Conservation (phyloP, 73 alveolate species). For the Tetrahymena elliotti region DNA sequence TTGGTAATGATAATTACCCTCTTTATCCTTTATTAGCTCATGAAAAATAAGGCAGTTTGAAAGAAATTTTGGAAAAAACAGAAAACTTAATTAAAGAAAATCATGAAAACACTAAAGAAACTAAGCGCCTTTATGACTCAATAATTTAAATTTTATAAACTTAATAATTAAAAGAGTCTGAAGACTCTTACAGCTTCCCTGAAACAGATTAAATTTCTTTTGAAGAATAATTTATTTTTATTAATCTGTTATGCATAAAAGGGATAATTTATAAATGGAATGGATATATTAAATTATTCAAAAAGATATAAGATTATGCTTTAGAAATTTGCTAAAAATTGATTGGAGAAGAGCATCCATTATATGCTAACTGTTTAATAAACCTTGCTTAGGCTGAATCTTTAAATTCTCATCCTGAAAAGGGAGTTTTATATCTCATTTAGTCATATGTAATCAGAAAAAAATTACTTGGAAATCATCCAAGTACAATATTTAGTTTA, state of each 20-base stretch:
- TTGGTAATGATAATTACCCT: not conserved
- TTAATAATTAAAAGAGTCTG: not conserved
- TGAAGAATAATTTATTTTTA: not conserved
- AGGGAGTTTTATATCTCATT: not conserved
- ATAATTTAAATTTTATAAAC: not conserved
- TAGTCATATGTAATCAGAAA: not conserved
- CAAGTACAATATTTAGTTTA: not conserved
- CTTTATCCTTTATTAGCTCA: not conserved
- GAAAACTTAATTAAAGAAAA: not conserved
- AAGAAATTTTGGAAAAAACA: not conserved
- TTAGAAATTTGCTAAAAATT: not conserved
- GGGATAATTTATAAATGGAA: not conserved
- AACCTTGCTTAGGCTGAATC: not conserved
- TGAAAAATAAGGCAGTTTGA: not conserved
- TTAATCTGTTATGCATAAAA: not conserved
- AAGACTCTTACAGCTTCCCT: not conserved
- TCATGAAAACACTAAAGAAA: not conserved
- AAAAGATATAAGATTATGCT: not conserved
- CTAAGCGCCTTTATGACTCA: not conserved
- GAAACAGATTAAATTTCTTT: not conserved
- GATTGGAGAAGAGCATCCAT: not conserved
- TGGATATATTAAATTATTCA: not conserved
- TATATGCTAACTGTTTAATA: not conserved
- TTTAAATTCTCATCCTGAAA: not conserved
- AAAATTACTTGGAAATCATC: not conserved